Percentiles rank a stretch among this genome's conserved stretches.
phyloP scores from a whole-genome alignment of 176 grass and related monocot genomes.

The Oryza coarctata region DNA sequence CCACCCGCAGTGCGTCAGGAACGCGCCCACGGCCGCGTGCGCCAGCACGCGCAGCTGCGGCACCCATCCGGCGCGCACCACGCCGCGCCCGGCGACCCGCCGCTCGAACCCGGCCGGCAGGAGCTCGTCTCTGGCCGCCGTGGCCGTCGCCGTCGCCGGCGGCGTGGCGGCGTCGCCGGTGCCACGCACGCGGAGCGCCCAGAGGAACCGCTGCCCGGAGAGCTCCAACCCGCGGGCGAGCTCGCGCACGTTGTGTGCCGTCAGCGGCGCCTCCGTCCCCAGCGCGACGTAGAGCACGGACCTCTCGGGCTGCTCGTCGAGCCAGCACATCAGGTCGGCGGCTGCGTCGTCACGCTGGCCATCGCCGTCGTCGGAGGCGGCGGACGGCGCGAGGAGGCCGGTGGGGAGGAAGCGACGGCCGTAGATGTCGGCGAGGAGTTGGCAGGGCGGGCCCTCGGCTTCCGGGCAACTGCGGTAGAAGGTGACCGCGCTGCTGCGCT shows the following conservation, averaged over 20 bases:
- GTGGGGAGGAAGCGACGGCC: conserved; percentile 33
- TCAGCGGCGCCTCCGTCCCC: conserved; percentile 22
- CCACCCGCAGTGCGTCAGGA: conserved; percentile 47
- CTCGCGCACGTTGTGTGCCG: not conserved
- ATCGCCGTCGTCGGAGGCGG: not conserved
- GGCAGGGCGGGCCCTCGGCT: conserved; percentile 2
- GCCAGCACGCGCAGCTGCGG: conserved; percentile 13
- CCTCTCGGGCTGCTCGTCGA: not conserved
- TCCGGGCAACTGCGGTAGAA: conserved; percentile 28
- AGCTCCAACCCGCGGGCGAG: conserved; percentile 32
- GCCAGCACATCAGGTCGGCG: conserved; percentile 25
- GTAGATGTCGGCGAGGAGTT: not conserved
- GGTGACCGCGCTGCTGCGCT: not conserved
- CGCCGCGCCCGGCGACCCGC: conserved; percentile 8
- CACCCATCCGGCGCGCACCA: conserved; percentile 35
- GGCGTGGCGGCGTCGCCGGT: not conserved
- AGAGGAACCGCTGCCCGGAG: conserved; percentile 27
- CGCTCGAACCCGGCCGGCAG: conserved; percentile 21
- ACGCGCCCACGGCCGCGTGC: conserved; percentile 18
- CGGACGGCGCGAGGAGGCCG: not conserved
- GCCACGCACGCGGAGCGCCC: conserved; percentile 14
- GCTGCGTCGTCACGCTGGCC: not conserved
- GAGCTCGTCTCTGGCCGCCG: not conserved
- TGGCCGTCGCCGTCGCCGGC: too few species aligned
- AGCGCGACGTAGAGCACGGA: conserved; percentile 36